Base-by-base conservation (phyloP, 2,329 filamentous ascomycete genomes). In the Ophiocordyceps camponoti-leonardi region DNA sequence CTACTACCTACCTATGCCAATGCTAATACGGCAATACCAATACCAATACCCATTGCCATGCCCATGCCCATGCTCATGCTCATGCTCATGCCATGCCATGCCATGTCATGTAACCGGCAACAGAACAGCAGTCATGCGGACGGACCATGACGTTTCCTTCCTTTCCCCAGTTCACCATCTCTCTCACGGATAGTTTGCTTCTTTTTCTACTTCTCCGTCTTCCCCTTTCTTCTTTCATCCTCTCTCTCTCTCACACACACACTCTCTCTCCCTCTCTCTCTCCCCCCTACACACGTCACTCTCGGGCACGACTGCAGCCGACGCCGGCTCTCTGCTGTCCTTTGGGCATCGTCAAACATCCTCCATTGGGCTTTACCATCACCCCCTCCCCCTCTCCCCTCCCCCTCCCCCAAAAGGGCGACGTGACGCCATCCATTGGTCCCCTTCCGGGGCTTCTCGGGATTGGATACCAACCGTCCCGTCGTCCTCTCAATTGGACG, bases 361-460 rank as follows among this genome's bases (percentile, higher is more conserved):
- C 12, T 18, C 41, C 41, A 40, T 46, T 46, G 45, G 45, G 45
- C 45, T 37, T 33, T 12, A 33, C 31, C 31, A 33, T 33, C 31
- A 13, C 31, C 41, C 20, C 41, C 22, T 13, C 2, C 8, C 42
- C 6, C 42, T n/a, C n/a, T n/a, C n/a, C n/a, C n/a, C 4, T 20
- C 26, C 30, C 28, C 42, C 22, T 43, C 28, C 19, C 23, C 42
- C 20, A 42, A 42, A 14, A n/a, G 16, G 35, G 16, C 14, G 13
- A n/a, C 35, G 16, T n/a, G 35, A 39, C 23, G 23, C 23, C 23
- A 26, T 26, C 4, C 23, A 26, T 4, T 26, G 23, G 23, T n/a
- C 23, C 23, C 8, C 23, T 26, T 5, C 31, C 31, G 31, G 31
- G 2, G 13, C 31, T 14, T 35, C 31, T 35, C 31, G 13, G 31